phyloP scores from a whole-genome alignment of 2,329 filamentous ascomycete species.

The Colletotrichum sp. region DNA sequence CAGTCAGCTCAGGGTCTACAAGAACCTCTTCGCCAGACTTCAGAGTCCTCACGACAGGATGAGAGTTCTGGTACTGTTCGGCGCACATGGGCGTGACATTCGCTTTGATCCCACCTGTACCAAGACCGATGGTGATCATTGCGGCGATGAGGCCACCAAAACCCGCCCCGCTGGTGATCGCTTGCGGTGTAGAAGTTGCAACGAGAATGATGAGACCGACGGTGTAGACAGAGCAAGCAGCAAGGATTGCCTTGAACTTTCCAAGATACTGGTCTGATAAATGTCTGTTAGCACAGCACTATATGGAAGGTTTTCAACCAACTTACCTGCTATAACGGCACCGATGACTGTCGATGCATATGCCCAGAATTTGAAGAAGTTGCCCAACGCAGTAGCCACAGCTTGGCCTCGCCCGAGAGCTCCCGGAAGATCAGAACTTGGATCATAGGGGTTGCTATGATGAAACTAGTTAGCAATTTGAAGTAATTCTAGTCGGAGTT shows the following conservation, averaged over 20 bases:
- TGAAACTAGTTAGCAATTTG: neutral
- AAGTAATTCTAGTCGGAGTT: neutral
- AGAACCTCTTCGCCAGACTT: slow-evolving; percentile 63
- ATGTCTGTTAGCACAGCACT: neutral
- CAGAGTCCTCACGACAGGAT: slow-evolving; percentile 53
- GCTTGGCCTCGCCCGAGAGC: slow-evolving; percentile 25
- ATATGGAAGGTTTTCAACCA: no score
- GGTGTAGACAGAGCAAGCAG: slow-evolving; percentile 40
- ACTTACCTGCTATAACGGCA: neutral
- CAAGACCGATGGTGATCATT: slow-evolving; percentile 68
- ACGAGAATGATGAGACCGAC: slow-evolving; percentile 40
- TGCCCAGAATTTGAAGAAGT: slow-evolving; percentile 32
- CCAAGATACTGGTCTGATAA: slow-evolving; percentile 59
- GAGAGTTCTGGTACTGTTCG: slow-evolving; percentile 66
- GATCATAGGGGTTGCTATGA: slow-evolving; percentile 25
- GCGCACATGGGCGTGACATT: slow-evolving; percentile 65
- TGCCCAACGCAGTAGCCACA: slow-evolving; percentile 23
- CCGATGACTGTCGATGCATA: slow-evolving; percentile 18
- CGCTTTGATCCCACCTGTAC: slow-evolving; percentile 73
- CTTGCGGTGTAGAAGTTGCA: slow-evolving; percentile 48
- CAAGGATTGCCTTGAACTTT: slow-evolving; percentile 64
- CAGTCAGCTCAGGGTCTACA: slow-evolving; percentile 69
- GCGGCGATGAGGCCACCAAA: slow-evolving; percentile 57
- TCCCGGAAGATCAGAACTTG: slow-evolving; percentile 19
- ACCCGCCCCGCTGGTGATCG: slow-evolving; percentile 41